Base-by-base conservation (phyloP, 2,329 filamentous ascomycete genomes). In the Paraphaeosphaeria sporulosa region DNA sequence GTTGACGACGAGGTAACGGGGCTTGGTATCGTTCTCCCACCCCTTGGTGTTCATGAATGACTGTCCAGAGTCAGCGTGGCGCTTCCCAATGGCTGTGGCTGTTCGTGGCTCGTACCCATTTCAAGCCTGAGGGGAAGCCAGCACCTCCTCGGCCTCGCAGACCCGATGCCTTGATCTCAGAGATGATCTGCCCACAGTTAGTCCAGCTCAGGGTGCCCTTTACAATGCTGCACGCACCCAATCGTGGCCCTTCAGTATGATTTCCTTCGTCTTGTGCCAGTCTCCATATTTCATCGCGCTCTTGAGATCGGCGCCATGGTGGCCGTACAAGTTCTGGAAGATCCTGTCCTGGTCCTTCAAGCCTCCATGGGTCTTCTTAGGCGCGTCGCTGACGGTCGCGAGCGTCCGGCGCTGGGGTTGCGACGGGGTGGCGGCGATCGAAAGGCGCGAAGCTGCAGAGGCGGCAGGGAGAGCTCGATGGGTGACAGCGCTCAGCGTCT, bases 21-120 rank as follows among this genome's bases (percentile, higher is more conserved):
- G 95, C 82, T 96, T 96, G 72, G 81, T 90, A 79, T 98, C 95
- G 83, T 99, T 96, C 75, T 99, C 94, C 95, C 95, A 99, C 74
- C 93, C 95, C 83, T 97, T 97, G 86, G 94, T 94, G 86, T 99
- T 99, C 95, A 99, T 99, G 82, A 99, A 99, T 52, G 94, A 97
- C 93, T 96, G 75, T 44, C 34, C 49, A 64, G 65, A 53, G 74
- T 72, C 60, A 72, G 68, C 59, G 63, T 23, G 27, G 40, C 38
- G n/a, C 36, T 21, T 17, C 17, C 48, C 50, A 51, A 38, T 54
- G n/a, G 46, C 44, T 38, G 58, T 54, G n/a, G 46, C 44, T 38
- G 58, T n/a, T 54, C 42, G 46, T 30, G 23, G 54, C 58, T 71
- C 52, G 71, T 88, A 96, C 93, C 92, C 95, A 99, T 94, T 99